These are phyloP conservation scores for Caloboletus firmus DNA, from an alignment of 1,284 basidiomycete species.

Conservation along the genomic window DNA sequence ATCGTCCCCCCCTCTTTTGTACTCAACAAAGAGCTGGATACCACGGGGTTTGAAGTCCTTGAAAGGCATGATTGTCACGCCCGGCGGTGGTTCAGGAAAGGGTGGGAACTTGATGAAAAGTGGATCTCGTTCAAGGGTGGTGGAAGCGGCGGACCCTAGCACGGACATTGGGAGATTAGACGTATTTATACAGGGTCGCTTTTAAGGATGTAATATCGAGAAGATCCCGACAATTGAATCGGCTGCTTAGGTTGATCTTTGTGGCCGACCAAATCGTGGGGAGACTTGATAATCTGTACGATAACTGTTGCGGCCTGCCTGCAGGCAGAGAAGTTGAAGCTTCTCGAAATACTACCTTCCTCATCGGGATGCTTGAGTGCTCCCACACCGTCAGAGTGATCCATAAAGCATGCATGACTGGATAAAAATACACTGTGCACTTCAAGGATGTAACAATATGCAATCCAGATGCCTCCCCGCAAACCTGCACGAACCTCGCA, in stretches of 20 bases:
- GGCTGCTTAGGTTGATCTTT: slow-evolving; percentile 8
- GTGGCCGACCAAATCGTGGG: slow-evolving; percentile 9
- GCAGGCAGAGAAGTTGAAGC: background rate
- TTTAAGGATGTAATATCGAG: slow-evolving; percentile 11
- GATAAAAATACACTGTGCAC: slow-evolving; percentile 12
- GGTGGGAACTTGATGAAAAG: slow-evolving; percentile 53
- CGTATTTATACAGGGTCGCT: slow-evolving; percentile 19
- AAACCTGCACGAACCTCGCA: background rate
- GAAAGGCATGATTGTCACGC: slow-evolving; percentile 59
- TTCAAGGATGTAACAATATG: background rate
- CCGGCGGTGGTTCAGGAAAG: slow-evolving; percentile 53
- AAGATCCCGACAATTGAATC: slow-evolving; percentile 21
- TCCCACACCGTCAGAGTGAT: background rate
- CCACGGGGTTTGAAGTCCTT: slow-evolving; percentile 59
- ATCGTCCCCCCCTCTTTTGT: slow-evolving; percentile 28
- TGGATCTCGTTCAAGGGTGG: slow-evolving; percentile 16
- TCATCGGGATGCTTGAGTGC: slow-evolving; percentile 4
- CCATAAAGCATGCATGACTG: background rate
- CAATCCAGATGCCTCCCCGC: background rate
- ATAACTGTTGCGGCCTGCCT: background rate
- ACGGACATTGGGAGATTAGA: slow-evolving; percentile 23
- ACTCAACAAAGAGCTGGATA: slow-evolving; percentile 45
- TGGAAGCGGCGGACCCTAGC: slow-evolving; percentile 15
- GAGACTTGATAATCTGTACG: slow-evolving; percentile 16
- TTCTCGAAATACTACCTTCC: slow-evolving; percentile 10